A percentile compares a stretch with the other conserved stretches of the same genome.
Evolutionary conservation across 331 rosid genomes (phyloP).

Genomic region (Quercus lobata): DNA sequence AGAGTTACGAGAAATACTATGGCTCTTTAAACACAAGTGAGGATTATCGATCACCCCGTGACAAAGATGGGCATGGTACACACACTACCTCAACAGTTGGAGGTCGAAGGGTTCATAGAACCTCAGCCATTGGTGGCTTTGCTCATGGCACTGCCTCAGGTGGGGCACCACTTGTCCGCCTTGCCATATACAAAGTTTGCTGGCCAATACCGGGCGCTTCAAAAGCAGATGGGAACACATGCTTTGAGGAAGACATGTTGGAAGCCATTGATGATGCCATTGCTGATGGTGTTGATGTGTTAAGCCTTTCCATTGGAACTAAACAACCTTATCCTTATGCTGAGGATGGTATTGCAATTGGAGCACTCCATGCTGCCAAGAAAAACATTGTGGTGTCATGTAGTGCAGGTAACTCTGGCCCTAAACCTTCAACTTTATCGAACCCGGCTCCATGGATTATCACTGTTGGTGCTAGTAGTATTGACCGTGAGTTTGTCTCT

Average conservation of each 20-base stretch:
- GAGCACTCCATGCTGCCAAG: constrained; percentile 59
- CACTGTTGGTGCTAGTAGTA: constrained; percentile 80
- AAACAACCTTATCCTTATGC: constrained; percentile 12
- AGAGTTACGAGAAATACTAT: constrained; percentile 39
- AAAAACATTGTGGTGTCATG: constrained; percentile 75
- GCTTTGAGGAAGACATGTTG: constrained; percentile 68
- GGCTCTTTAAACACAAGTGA: constrained; percentile 53
- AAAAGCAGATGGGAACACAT: constrained; percentile 55
- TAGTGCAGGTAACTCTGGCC: constrained; percentile 89
- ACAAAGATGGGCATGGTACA: constrained; percentile 88
- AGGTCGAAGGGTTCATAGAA: constrained; percentile 46
- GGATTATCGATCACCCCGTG: constrained; percentile 77
- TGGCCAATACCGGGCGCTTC: constrained; percentile 69
- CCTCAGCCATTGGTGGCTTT: constrained; percentile 62
- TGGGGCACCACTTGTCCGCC: constrained; percentile 70
- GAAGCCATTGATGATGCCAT: constrained; percentile 94
- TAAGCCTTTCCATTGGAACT: constrained; percentile 71
- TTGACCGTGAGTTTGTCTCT: constrained; percentile 70
- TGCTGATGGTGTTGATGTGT: constrained; percentile 69
- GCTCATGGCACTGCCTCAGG: constrained; percentile 75
- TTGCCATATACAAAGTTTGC: constrained; percentile 90
- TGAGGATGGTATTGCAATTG: constrained; percentile 58
- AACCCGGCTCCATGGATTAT: constrained; percentile 87
- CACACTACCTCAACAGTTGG: constrained; percentile 84
- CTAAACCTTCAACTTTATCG: constrained; percentile 49